phyloP scores from a whole-genome alignment of 2,329 filamentous ascomycete species.

The Trichoderma hamatum region DNA sequence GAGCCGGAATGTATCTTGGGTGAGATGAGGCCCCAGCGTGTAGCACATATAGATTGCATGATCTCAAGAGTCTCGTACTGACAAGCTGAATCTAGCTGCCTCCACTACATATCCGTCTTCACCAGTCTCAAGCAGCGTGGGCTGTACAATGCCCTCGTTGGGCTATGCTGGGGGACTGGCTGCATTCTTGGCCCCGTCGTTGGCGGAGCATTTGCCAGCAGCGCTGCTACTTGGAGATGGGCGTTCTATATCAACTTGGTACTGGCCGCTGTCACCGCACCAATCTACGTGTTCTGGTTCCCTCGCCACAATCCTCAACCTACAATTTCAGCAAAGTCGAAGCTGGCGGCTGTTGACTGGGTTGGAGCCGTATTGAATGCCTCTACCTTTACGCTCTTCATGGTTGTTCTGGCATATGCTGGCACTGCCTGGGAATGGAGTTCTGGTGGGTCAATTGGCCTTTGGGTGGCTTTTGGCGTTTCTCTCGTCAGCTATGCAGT shows the following conservation, averaged over 20 bases:
- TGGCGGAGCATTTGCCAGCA: slow-evolving; percentile 1
- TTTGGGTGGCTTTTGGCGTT: not conserved
- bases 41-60: not conserved
- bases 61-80: not conserved
- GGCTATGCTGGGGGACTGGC: not conserved
- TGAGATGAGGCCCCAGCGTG: not conserved
- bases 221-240: not conserved
- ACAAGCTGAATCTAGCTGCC: not conserved
- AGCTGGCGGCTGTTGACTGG: not conserved
- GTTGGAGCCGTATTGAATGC: not conserved
- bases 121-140: not conserved
- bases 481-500: not conserved
- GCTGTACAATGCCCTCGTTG: not conserved
- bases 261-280: not conserved
- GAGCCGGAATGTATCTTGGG: slow-evolving; percentile 41
- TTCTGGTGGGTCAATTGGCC: not conserved
- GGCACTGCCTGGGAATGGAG: not conserved
- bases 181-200: not conserved
- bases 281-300: slow-evolving; percentile 1
- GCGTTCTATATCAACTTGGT: not conserved
- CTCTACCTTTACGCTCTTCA: not conserved
- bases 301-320: not conserved
- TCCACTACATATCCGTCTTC: slow-evolving; percentile 10
- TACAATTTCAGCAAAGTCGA: not conserved
- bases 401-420: not conserved